These are phyloP conservation scores for Tricholoma sp. DNA, from an alignment of 768 basidiomycete genomes.

Conservation along the genomic window DNA sequence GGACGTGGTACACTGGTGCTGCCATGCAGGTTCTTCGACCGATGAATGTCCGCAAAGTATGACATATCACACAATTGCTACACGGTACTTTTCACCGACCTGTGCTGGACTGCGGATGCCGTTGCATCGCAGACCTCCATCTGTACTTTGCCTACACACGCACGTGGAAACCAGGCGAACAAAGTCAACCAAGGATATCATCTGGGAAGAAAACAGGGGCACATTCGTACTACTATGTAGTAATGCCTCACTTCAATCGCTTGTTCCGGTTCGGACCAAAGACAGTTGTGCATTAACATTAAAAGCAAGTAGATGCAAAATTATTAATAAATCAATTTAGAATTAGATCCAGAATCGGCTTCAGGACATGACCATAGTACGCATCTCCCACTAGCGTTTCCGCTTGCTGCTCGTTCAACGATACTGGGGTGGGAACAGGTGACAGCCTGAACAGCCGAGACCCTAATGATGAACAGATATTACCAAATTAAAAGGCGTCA, in stretches of 20 bases:
- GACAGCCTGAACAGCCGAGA: conserved; percentile 86
- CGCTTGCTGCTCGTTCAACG: conserved; percentile 69
- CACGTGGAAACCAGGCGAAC: too few species aligned
- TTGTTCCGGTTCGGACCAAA: background rate
- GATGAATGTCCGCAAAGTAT: too few species aligned
- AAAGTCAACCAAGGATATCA: too few species aligned
- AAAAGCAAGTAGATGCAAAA: background rate
- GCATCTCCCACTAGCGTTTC: conserved; percentile 76
- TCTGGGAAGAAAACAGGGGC: background rate
- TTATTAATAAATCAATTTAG: background rate
- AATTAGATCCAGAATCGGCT: conserved; percentile 8
- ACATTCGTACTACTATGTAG: background rate
- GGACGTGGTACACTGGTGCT: too few species aligned
- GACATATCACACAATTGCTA: too few species aligned
- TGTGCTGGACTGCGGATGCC: too few species aligned
- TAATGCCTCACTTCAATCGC: background rate
- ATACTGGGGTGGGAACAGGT: conserved; percentile 78
- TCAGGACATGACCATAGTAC: conserved; percentile 69
- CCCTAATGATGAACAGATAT: conserved; percentile 32
- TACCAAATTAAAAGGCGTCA: conserved; percentile 1
- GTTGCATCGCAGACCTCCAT: too few species aligned
- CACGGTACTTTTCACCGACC: too few species aligned
- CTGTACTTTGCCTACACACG: too few species aligned
- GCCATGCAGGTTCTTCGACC: too few species aligned
- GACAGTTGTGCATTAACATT: background rate